phyloP scores from a whole-genome alignment of 2,329 filamentous ascomycete genomes.

The Claviceps africana region DNA sequence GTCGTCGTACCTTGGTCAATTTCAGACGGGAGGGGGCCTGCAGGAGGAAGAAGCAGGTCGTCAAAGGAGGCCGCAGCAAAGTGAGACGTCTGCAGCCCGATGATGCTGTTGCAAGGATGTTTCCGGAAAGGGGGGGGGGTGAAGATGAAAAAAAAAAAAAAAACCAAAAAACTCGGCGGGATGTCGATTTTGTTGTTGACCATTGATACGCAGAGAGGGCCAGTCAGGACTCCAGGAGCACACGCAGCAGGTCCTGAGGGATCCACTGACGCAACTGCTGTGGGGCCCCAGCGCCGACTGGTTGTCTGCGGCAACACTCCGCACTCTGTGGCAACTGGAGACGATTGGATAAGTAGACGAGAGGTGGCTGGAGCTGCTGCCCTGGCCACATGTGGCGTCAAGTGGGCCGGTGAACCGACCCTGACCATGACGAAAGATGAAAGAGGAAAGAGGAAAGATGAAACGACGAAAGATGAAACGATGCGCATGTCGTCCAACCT shows the following conservation, averaged over 20 bases:
- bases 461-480: too few species aligned
- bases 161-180: not conserved
- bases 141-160: not conserved
- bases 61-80: slow-evolving; percentile 5
- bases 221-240: too few species aligned
- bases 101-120: not conserved
- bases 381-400: slow-evolving; percentile 6
- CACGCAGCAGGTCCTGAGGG: too few species aligned
- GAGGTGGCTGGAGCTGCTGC: not conserved
- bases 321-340: slow-evolving; percentile 27
- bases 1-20: not conserved
- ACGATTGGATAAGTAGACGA: not conserved
- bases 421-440: not conserved
- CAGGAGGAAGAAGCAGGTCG: slow-evolving; percentile 1
- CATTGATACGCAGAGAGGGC: too few species aligned
- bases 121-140: not conserved
- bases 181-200: slow-evolving; percentile 6
- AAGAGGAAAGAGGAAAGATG: too few species aligned
- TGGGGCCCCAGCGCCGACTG: slow-evolving; percentile 16
- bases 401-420: not conserved
- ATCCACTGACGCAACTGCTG: slow-evolving; percentile 18
- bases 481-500: not conserved
- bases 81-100: not conserved
- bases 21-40: not conserved
- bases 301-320: too few species aligned